These are phyloP conservation scores for Penicillium sp. DNA, from an alignment of 2,329 filamentous ascomycete genomes.

Conservation along the genomic window DNA sequence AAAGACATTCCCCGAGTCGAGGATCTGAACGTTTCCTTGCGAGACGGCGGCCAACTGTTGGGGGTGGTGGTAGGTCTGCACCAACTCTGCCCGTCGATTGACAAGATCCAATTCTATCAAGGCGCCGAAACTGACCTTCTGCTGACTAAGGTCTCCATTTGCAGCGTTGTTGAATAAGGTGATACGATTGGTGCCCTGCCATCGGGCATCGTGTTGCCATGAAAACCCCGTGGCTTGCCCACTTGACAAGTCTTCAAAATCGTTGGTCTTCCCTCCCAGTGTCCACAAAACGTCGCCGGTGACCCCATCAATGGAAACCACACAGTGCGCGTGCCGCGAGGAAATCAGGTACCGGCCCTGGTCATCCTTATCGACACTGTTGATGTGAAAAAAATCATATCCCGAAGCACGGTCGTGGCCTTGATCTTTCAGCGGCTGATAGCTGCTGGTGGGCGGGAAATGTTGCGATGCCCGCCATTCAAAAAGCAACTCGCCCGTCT, in stretches of 20 bases:
- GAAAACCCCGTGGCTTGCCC: constrained; percentile 19
- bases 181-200: constrained; percentile 18
- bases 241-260: constrained; percentile 21
- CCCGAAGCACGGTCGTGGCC: constrained; percentile 20
- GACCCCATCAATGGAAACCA: constrained; percentile 39
- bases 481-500: constrained; percentile 39
- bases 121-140: constrained; percentile 15
- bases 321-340: constrained; percentile 30
- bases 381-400: constrained; percentile 53
- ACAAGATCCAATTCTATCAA: constrained; percentile 13
- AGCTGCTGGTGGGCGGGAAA: constrained; percentile 23
- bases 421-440: constrained; percentile 10
- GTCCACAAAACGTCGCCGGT: constrained; percentile 23
- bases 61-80: constrained; percentile 14
- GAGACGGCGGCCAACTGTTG: constrained; percentile 15
- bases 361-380: constrained; percentile 47
- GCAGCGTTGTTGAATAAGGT: constrained; percentile 26
- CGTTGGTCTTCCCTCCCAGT: constrained; percentile 26
- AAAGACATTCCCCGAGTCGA: constrained; percentile 40
- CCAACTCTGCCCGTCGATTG: constrained; percentile 6
- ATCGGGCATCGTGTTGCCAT: constrained; percentile 30
- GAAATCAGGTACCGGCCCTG: constrained; percentile 41
- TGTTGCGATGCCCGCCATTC: constrained; percentile 43
- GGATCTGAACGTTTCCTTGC: constrained; percentile 18
- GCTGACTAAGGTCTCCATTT: constrained; percentile 9